Conservation (phyloP, 176 grass and related monocot species). For the Oryza rufipogon region DNA sequence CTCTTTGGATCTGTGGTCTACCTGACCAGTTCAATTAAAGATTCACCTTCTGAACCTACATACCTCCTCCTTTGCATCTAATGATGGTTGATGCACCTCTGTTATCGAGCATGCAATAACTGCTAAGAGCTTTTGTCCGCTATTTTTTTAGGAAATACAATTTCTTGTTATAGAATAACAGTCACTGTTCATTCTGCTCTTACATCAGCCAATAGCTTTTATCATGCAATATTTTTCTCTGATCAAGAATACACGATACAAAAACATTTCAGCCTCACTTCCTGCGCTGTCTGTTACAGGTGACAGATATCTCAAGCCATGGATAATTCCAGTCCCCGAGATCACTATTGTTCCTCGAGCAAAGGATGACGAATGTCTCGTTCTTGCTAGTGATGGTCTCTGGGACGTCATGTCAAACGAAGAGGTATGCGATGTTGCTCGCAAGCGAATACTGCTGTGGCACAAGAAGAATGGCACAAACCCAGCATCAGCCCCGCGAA, state of each 20-base stretch:
- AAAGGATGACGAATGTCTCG: constrained; percentile 85
- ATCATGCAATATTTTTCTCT: neutral
- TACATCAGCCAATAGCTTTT: neutral
- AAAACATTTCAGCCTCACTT: neutral
- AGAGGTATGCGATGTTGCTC: constrained; percentile 79
- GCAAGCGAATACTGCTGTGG: constrained; percentile 78
- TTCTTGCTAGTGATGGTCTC: constrained; percentile 86
- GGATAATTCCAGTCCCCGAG: constrained; percentile 92
- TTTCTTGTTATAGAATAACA: neutral
- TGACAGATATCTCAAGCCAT: constrained; percentile 92
- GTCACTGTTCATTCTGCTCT: neutral
- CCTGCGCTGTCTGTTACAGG: constrained; percentile 50
- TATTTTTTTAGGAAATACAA: neutral
- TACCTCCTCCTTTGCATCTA: neutral
- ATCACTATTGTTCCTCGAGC: constrained; percentile 74
- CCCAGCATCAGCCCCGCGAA: constrained; percentile 37
- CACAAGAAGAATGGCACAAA: constrained; percentile 71
- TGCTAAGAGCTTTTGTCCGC: neutral
- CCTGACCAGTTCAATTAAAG: neutral
- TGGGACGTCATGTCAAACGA: constrained; percentile 91
- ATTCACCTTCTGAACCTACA: neutral
- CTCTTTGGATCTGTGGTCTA: neutral
- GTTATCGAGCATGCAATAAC: neutral
- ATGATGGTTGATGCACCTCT: neutral
- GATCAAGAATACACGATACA: neutral